Base-by-base conservation (phyloP, 1,284 basidiomycete species). In the Cryptococcus jaspeensis region DNA sequence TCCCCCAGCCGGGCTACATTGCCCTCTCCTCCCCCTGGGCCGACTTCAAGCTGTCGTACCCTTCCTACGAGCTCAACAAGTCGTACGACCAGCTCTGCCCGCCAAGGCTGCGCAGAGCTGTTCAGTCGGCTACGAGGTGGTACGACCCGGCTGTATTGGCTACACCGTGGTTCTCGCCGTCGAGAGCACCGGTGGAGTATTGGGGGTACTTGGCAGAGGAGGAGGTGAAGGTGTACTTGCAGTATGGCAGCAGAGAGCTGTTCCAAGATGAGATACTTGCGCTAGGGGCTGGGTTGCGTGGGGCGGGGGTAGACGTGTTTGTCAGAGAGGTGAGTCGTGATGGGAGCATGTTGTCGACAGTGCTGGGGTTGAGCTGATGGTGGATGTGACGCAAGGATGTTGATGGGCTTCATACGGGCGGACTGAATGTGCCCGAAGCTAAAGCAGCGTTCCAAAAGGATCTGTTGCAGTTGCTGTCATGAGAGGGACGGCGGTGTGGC, bases 21-120 rank as follows among this genome's bases (percentile, higher is more conserved):
- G 69, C 85, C 18, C 78, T 84, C 6, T 72, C 81, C 38, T 85
- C 84, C 0, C 84, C 84, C 0, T 84, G 83, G 83, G 67, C 69
- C 2, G 85, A 87, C 66, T 65, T 85, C 9, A 62, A 61, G 9
- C 45, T 56, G 36, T 62, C 65, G 2, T 57, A 65, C 23, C 52
- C 63, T 12, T 55, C 52, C 11, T 61, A 61, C 56, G 52, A 42
- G 1, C 20, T 6, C 35, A 60, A 63, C 42, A 48, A 47, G 28
- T 15, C 1, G 11, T 43, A 53, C 41, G 60, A 65, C 57, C 44
- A 56, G 28, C 54, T 68, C 42, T 37, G 50, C 36, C 42, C 55
- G 18, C 37, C 20, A n/a, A 25, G 59, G 32, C 45, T 62, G 23
- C 28, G 40, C 18, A 58, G 35, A 32, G 50, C 61, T 0, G 55